Percentiles rank a stretch among this genome's conserved stretches.
Conservation (phyloP, 768 basidiomycete genomes). For the Auricularia sp. region DNA sequence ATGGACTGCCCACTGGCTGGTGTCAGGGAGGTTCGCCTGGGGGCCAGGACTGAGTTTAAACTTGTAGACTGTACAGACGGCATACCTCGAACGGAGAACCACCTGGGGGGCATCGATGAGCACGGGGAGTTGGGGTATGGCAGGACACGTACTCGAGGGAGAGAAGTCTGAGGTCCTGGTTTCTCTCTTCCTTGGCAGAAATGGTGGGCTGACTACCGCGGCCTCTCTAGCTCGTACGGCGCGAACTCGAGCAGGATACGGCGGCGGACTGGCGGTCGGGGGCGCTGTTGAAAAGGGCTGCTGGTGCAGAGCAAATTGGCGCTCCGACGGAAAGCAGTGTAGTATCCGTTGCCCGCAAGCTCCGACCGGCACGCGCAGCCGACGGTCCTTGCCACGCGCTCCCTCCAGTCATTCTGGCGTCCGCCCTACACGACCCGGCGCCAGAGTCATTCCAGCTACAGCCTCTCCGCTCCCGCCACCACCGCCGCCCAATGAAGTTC, state of each 20-base stretch:
- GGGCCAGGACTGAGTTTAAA: background rate
- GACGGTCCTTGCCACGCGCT: no score
- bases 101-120: background rate
- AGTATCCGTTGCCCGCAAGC: background rate
- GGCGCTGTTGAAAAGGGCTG: background rate
- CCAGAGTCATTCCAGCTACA: background rate
- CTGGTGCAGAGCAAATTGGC: no score
- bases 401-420: background rate
- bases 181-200: background rate
- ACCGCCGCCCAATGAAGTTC: background rate
- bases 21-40: conserved; percentile 1
- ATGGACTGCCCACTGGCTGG: background rate
- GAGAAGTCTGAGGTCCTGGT: background rate
- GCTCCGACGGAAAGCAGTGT: background rate
- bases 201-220: background rate
- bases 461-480: background rate
- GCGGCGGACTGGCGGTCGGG: background rate
- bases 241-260: background rate
- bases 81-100: background rate
- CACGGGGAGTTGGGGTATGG: background rate
- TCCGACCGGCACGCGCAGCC: background rate
- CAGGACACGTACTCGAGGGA: background rate
- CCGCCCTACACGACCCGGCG: background rate
- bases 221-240: background rate
- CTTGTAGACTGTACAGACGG: background rate